Conservation (phyloP, 2,329 filamentous ascomycete genomes). For the Thielaviopsis ethacetica region DNA sequence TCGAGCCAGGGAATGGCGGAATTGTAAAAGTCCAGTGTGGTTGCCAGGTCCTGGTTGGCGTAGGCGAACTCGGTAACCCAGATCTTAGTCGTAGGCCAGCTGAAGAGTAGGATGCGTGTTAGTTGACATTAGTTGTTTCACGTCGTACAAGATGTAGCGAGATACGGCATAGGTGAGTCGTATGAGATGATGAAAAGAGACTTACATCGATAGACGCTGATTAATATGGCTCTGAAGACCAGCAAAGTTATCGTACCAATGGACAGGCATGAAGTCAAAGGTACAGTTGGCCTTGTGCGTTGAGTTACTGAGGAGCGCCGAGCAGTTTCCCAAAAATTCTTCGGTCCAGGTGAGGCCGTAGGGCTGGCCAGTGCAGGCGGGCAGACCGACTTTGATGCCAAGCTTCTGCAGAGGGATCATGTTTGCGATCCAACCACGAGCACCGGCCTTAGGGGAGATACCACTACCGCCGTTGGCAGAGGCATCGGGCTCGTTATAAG, state of each 20-base stretch:
- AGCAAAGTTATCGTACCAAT: constrained; percentile 55
- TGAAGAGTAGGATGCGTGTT: constrained; percentile 15
- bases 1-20: constrained; percentile 51
- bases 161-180: not conserved
- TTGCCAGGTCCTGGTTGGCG: constrained; percentile 35
- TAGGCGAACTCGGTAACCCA: constrained; percentile 70
- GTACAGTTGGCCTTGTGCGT: constrained; percentile 34
- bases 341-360: constrained; percentile 49
- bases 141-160: too few species aligned
- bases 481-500: constrained; percentile 66
- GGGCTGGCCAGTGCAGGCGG: constrained; percentile 47
- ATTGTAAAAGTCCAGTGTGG: constrained; percentile 53
- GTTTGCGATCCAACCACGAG: constrained; percentile 52
- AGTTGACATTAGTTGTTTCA: not conserved
- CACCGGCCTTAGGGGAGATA: constrained; percentile 43
- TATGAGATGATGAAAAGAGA: not conserved
- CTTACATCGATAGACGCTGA: constrained; percentile 24
- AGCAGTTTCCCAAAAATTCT: constrained; percentile 49
- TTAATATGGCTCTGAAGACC: constrained; percentile 52
- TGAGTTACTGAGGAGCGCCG: constrained; percentile 33
- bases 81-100: constrained; percentile 44
- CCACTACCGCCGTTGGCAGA: constrained; percentile 42
- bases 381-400: constrained; percentile 53
- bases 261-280: constrained; percentile 45
- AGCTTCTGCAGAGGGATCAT: constrained; percentile 50